Evolutionary conservation across 1,284 basidiomycete genomes (phyloP), one percentile per base, ranked within the genome.

Genomic region (Heliocybe sulcata): DNA sequence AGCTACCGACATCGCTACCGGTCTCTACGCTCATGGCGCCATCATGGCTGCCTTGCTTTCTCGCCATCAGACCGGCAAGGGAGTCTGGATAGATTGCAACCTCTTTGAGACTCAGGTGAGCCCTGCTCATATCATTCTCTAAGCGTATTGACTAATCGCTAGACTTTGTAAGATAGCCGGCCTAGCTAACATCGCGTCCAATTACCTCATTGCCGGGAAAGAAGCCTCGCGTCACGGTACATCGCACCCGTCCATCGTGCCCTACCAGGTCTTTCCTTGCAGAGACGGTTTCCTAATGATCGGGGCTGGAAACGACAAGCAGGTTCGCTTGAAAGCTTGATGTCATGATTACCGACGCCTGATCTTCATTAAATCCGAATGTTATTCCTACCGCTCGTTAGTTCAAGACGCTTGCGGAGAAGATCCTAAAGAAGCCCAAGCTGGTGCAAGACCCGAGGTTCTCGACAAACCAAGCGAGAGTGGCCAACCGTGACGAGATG

Each of bases 261-360:
- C 93, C 0, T 96, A 95, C 71, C 90, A 95, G 69, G 92, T 91
- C 6, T 94, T 98, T 67, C 82, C 88, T 0, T 95, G 93, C 66
- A 81, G 84, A 64, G 86, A 94, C 65, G 89, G 90, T n/a, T 94
- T 85, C 66, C 71, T 97, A 57, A 96, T 97, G 93, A 85, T 98
- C 55, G 94, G 93, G 47, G 94, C 92, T 1, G 94, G 93, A 1
- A 97, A 96, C 70, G 85, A 96, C 65, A 86, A 82, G 60, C 93
- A 92, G 77, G 92, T 89, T 63, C 54, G 70, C 57, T 38, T 42
- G 25, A 31, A 12, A 31, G 29, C 29, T 31, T 31, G 29, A 31
- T 31, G 29, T 31, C 29, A 31, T 31, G 29, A 31, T n/a, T 29
- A 35, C 12, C 14, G 16, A 23, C n/a, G 35, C 56, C 35, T 57